A percentile compares a stretch with the other conserved stretches of the same genome.
phyloP scores from a whole-genome alignment of 805 yeast species.

The Yarrowia keelungensis region DNA sequence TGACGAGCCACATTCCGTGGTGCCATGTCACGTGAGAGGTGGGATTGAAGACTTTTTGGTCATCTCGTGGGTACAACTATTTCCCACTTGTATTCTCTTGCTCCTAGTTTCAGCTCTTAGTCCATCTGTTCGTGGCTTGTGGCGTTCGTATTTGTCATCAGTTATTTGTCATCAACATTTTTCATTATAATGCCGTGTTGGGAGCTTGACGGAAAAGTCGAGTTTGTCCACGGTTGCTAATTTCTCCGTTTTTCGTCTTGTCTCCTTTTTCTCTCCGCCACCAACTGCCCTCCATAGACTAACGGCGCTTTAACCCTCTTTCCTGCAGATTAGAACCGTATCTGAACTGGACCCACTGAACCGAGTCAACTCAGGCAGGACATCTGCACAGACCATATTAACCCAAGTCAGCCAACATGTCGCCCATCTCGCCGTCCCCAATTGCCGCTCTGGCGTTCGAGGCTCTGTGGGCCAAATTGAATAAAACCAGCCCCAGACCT shows the following conservation, averaged over 20 bases:
- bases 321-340: not conserved
- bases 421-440: constrained; percentile 40
- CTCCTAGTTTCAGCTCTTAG: too few relatives aligned
- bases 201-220: too few relatives aligned
- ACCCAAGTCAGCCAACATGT: not conserved
- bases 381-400: not conserved
- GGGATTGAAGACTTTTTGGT: too few relatives aligned
- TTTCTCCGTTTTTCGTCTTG: too few relatives aligned
- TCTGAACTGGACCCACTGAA: constrained; percentile 14
- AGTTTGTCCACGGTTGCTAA: too few relatives aligned
- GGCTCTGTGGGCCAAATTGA: constrained; percentile 48
- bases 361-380: constrained; percentile 28
- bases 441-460: constrained; percentile 56
- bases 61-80: too few relatives aligned
- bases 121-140: too few relatives aligned
- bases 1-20: not conserved
- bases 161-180: too few relatives aligned
- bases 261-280: not conserved
- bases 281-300: not conserved
- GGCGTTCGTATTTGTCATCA: too few relatives aligned
- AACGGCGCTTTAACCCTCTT: not conserved
- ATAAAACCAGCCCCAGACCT: constrained; percentile 38
- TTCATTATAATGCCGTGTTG: too few relatives aligned
- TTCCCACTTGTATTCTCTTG: too few relatives aligned
- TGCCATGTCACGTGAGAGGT: constrained; percentile 1